Conservation (phyloP, 2,329 filamentous ascomycete species). For the Aspergillus eucalypticola region DNA sequence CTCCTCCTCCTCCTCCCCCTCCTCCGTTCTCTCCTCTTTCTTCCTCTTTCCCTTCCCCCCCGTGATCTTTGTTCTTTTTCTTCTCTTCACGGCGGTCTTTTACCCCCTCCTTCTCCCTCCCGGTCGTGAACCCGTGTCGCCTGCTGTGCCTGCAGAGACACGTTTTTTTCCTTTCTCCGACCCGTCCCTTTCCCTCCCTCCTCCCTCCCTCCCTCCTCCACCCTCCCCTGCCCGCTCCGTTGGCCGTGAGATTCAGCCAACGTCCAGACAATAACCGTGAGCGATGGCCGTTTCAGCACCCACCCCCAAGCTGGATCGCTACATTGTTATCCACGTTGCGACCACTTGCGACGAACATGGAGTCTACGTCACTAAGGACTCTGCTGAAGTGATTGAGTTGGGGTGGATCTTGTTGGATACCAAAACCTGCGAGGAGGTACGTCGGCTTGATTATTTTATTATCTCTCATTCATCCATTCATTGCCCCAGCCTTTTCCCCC, state of each 20-base stretch:
- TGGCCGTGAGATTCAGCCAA: slow-evolving; percentile 23
- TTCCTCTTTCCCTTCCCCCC: slow-evolving; percentile 14
- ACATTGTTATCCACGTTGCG: slow-evolving; percentile 96
- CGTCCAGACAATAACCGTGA: slow-evolving; percentile 16
- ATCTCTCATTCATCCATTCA: slow-evolving; percentile 10
- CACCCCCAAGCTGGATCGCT: slow-evolving; percentile 83
- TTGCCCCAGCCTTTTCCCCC: background rate
- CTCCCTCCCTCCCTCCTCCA: slow-evolving; percentile 20
- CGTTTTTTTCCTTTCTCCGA: slow-evolving; percentile 24
- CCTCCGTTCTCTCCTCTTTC: slow-evolving; percentile 10
- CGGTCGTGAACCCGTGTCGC: slow-evolving; percentile 32
- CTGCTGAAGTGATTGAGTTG: slow-evolving; percentile 97
- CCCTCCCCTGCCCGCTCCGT: slow-evolving; percentile 30
- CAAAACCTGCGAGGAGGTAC: slow-evolving; percentile 88
- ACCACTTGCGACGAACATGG: slow-evolving; percentile 99
- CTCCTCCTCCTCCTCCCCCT: slow-evolving; percentile 21
- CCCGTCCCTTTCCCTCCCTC: slow-evolving; percentile 23
- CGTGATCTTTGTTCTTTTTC: slow-evolving; percentile 24
- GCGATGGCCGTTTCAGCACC: slow-evolving; percentile 50
- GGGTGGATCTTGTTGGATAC: slow-evolving; percentile 96
- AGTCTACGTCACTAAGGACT: slow-evolving; percentile 99
- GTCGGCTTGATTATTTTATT: slow-evolving; percentile 33
- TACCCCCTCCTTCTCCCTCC: slow-evolving; percentile 6
- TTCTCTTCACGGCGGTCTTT: slow-evolving; percentile 31
- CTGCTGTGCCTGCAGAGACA: slow-evolving; percentile 33